phyloP scores from a whole-genome alignment of 192 early-diverging fungal species.

The Dissophora globulifera region DNA sequence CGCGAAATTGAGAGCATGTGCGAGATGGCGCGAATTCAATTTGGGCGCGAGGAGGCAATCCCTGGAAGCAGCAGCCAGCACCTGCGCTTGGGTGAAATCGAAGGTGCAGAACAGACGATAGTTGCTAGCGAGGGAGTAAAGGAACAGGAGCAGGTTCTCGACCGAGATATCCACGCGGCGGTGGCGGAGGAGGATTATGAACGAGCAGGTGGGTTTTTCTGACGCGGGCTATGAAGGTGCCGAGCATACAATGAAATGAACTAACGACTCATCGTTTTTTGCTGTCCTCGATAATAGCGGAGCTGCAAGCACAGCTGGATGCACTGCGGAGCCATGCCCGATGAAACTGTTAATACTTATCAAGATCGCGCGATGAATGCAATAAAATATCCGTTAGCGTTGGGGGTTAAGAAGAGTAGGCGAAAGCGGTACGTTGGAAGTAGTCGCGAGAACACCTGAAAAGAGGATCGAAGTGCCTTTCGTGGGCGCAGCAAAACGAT shows the following conservation, averaged over 20 bases:
- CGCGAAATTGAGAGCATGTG: slow-evolving; percentile 23
- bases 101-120: not conserved
- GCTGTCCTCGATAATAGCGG: slow-evolving; percentile 10
- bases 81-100: not conserved
- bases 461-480: too few relatives aligned
- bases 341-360: too few relatives aligned
- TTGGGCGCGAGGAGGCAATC: slow-evolving; percentile 20
- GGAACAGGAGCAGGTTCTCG: slow-evolving; percentile 12
- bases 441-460: too few relatives aligned
- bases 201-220: slow-evolving; percentile 18
- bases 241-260: not conserved
- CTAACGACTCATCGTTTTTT: not conserved
- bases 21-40: slow-evolving; percentile 14
- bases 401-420: too few relatives aligned
- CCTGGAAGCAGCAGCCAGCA: not conserved
- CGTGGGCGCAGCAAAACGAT: too few relatives aligned
- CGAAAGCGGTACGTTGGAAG: too few relatives aligned
- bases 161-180: slow-evolving; percentile 41
- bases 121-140: not conserved
- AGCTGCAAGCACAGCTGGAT: slow-evolving; percentile 31
- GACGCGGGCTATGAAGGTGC: not conserved
- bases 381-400: too few relatives aligned
- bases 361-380: too few relatives aligned
- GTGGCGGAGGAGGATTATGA: slow-evolving; percentile 47
- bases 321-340: too few relatives aligned